Base-by-base conservation (phyloP, 352 stramenopile species). In the Globisporangium acanthophoron region DNA sequence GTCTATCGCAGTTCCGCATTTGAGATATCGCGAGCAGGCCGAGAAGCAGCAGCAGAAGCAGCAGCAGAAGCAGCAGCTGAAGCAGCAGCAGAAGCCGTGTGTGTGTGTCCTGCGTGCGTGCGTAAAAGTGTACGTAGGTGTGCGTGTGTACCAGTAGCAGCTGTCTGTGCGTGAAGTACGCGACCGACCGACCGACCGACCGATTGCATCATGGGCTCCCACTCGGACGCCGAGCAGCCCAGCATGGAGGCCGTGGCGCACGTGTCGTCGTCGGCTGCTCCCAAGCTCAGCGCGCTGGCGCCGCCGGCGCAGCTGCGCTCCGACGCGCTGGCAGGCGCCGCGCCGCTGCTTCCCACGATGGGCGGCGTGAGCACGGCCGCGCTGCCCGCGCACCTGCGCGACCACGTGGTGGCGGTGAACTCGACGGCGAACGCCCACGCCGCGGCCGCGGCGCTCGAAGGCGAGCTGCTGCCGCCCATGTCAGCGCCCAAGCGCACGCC, bases 401-500 rank as follows among this genome's bases (percentile, higher is more conserved):
- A 87, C 53, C 77, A 87, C 52, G 68, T 88, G 18, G 74, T 88
- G 18, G 57, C 59, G 24, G 41, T 54, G 35, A 59, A 53, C 16
- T 58, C 65, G 20, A 64, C 39, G 16, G 39, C 35, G 24, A 46
- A 44, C 27, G 54, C 52, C 5, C 50, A 46, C 13, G 50, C 58
- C 2, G 43, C 56, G 13, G 53, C 55, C 2, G 43, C 56, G 13
- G 53, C 55, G 21, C 50, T 59, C 16, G 78, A 88, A 13, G 73
- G 70, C 54, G 78, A 85, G 46, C 55, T 74, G 20, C 59, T 90
- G 61, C 80, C 80, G 21, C 80, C 80, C 16, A 84, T 90, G 24
- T 70, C 76, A 49, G 61, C 78, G 55, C 72, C 69, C 15, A 88
- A 82, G 73, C 76, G 78, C 20, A 85, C 78, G 46, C 73, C 78